Conservation (phyloP, 805 yeast genomes). For the Candida sanyiensis region DNA sequence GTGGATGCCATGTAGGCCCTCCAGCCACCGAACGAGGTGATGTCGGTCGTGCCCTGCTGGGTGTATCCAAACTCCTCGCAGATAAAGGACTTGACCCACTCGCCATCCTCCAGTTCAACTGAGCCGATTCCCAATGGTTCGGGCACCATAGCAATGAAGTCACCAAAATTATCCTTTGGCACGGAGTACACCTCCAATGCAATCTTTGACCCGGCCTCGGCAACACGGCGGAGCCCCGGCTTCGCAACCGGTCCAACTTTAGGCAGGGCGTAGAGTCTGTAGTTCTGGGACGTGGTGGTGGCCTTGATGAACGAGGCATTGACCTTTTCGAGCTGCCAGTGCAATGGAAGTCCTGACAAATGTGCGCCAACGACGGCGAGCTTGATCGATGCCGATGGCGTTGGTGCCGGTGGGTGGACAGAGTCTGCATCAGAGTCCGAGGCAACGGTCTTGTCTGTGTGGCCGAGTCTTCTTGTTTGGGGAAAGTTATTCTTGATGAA, state of each 20-base stretch:
- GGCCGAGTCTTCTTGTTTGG: constrained; percentile 52
- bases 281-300: constrained; percentile 65
- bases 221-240: constrained; percentile 76
- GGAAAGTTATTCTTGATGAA: constrained; percentile 49
- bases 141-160: constrained; percentile 83
- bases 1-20: constrained; percentile 47
- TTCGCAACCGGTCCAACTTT: constrained; percentile 74
- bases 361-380: constrained; percentile 98
- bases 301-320: constrained; percentile 64
- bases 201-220: constrained; percentile 49
- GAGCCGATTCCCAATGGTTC: constrained; percentile 94
- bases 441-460: constrained; percentile 31
- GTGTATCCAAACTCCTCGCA: constrained; percentile 88
- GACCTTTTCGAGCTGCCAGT: constrained; percentile 89
- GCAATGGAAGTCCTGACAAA: constrained; percentile 77
- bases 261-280: constrained; percentile 79
- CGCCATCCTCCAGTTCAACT: constrained; percentile 75
- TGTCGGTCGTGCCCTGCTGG: constrained; percentile 66
- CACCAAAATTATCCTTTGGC: constrained; percentile 74
- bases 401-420: constrained; percentile 41
- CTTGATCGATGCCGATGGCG: constrained; percentile 29
- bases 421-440: constrained; percentile 37
- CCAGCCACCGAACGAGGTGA: constrained; percentile 90
- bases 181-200: constrained; percentile 79
- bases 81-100: constrained; percentile 86